These are phyloP conservation scores for Herpetomonas tarakana DNA, from an alignment of 208 protist species.

Conservation along the genomic window DNA sequence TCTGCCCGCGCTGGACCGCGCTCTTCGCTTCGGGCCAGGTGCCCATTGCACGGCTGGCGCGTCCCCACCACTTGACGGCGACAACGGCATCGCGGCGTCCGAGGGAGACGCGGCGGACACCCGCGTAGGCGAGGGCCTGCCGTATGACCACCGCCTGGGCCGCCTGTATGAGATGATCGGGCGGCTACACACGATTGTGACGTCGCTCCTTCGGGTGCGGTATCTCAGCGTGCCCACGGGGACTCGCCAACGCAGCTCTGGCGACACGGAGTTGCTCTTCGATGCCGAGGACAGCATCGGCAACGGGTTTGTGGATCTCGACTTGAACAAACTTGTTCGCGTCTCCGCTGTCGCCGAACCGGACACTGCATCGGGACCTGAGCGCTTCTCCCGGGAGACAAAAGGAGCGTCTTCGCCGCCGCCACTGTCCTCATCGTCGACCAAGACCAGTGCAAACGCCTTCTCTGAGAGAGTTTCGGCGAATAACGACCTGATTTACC, in stretches of 20 bases:
- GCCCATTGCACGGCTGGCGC: background rate
- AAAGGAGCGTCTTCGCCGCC: too few relatives aligned
- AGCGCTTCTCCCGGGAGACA: background rate
- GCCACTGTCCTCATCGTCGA: background rate
- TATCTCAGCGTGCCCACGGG: constrained; percentile 66
- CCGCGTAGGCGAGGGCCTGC: constrained; percentile 18
- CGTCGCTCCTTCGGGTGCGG: constrained; percentile 64
- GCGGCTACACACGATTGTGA: constrained; percentile 59
- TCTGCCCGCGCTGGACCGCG: constrained; percentile 64
- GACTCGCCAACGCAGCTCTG: constrained; percentile 26
- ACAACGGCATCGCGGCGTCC: constrained; percentile 2
- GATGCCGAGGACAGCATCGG: constrained; percentile 32
- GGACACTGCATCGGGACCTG: too few relatives aligned
- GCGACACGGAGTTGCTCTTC: constrained; percentile 59
- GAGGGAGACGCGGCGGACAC: background rate
- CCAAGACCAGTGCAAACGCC: background rate
- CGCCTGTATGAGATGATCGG: constrained; percentile 64
- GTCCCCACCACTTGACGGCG: constrained; percentile 1
- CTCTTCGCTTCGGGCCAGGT: constrained; percentile 11
- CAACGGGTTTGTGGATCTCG: constrained; percentile 64
- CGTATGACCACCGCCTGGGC: constrained; percentile 65
- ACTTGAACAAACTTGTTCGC: constrained; percentile 46
- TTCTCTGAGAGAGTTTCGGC: constrained; percentile 6
- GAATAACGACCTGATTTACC: constrained; percentile 58
- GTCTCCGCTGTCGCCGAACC: constrained; percentile 18